phyloP scores from a whole-genome alignment of 23 red algal genomes.

The Agarophyton chilense region DNA sequence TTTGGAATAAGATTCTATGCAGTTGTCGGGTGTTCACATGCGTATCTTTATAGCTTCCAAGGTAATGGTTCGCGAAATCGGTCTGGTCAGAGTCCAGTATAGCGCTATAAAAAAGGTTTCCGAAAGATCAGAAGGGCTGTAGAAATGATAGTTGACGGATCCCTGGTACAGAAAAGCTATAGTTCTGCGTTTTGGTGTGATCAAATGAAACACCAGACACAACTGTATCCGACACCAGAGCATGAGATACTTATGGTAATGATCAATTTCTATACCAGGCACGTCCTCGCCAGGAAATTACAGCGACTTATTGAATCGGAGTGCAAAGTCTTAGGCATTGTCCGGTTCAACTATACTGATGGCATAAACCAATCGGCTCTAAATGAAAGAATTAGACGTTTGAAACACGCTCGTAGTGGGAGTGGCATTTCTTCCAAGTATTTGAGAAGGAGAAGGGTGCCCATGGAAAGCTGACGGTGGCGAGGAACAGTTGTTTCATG shows the following conservation, averaged over 20 bases:
- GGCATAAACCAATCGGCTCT: neutral
- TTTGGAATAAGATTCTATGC: slow-evolving; percentile 13
- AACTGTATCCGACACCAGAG: neutral
- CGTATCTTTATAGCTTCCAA: neutral
- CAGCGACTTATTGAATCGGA: neutral
- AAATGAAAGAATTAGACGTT: neutral
- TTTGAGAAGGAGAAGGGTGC: neutral
- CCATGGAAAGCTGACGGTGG: too few relatives aligned
- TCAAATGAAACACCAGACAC: neutral
- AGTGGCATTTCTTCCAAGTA: neutral
- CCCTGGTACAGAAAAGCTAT: neutral
- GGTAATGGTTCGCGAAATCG: slow-evolving; percentile 5
- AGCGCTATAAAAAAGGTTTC: neutral
- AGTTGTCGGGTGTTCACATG: neutral
- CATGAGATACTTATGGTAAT: neutral
- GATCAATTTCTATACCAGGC: slow-evolving; percentile 8
- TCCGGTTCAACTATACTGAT: neutral
- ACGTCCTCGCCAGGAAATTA: neutral
- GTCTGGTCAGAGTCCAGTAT: neutral
- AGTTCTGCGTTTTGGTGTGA: neutral
- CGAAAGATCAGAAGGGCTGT: neutral
- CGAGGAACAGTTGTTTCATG: neutral
- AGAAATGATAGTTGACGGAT: neutral
- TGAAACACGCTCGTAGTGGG: neutral
- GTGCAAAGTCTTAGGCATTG: neutral